A percentile compares a stretch with the other conserved stretches of the same genome.
phyloP scores from a whole-genome alignment of 192 early-diverging fungal species.

The Backusella tarrabulga region DNA sequence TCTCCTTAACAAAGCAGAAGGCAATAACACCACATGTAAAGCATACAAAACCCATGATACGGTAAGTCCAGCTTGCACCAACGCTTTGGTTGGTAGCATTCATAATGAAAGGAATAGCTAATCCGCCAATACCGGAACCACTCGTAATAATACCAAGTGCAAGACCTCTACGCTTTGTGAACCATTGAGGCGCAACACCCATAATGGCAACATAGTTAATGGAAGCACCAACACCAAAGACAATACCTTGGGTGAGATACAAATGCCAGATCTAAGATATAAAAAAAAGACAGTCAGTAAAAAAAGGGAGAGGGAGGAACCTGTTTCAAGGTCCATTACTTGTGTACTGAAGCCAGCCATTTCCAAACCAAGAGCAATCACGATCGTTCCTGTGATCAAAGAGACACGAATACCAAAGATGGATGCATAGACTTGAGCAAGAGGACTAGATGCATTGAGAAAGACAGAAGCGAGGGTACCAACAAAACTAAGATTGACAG shows the following conservation, averaged over 20 bases:
- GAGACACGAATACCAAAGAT: constrained; percentile 1
- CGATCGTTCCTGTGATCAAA: constrained; percentile 4
- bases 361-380: constrained; percentile 9
- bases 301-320: neutral
- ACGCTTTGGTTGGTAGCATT: constrained; percentile 50
- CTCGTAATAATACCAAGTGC: constrained; percentile 58
- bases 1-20: constrained; percentile 14
- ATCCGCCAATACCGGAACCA: constrained; percentile 72
- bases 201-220: constrained; percentile 19
- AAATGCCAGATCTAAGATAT: constrained; percentile 57
- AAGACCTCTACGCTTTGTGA: constrained; percentile 52
- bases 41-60: constrained; percentile 31
- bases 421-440: constrained; percentile 17
- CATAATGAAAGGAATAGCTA: constrained; percentile 59
- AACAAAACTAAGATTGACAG: constrained; percentile 23
- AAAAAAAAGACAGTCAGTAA: neutral
- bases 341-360: constrained; percentile 29
- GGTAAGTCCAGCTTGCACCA: constrained; percentile 53
- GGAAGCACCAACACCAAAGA: constrained; percentile 51
- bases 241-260: constrained; percentile 55
- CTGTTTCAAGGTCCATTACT: neutral
- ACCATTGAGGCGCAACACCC: constrained; percentile 55
- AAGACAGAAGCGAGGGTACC: constrained; percentile 17
- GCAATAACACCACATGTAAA: constrained; percentile 1
- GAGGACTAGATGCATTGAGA: constrained; percentile 17